Conservation (phyloP, 768 basidiomycete genomes). For the Russula ochroleuca region DNA sequence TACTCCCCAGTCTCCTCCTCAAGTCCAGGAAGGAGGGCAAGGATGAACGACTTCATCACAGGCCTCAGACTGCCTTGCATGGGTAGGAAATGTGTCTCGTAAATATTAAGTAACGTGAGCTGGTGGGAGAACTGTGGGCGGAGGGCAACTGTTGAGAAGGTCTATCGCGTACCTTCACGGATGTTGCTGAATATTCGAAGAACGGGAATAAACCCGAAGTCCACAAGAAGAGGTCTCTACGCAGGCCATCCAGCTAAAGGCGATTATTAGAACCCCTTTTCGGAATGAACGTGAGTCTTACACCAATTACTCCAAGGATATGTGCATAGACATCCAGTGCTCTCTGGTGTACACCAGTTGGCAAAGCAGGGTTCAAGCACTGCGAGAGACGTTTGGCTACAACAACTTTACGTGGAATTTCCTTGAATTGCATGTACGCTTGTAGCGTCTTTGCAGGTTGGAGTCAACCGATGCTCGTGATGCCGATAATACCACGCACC, state of each 20-base stretch:
- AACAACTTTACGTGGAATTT: conserved; percentile 90
- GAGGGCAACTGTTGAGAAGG: conserved; percentile 2
- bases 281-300: conserved; percentile 39
- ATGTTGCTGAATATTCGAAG: conserved; percentile 99
- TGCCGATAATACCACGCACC: conserved; percentile 41
- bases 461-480: background rate
- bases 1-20: conserved; percentile 98
- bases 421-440: conserved; percentile 89
- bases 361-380: conserved; percentile 95
- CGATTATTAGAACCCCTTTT: background rate
- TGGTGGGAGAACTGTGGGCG: conserved; percentile 32
- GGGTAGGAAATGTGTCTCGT: conserved; percentile 88
- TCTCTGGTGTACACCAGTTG: conserved; percentile 94
- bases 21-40: conserved; percentile 88
- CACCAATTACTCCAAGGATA: conserved; percentile 86
- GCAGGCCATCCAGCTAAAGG: conserved; percentile 75
- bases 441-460: conserved; percentile 68
- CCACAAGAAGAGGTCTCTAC: conserved; percentile 86
- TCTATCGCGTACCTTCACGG: conserved; percentile 68
- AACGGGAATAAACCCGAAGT: conserved; percentile 96
- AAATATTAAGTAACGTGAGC: conserved; percentile 88
- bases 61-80: conserved; percentile 77
- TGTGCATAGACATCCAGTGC: conserved; percentile 94
- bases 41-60: conserved; percentile 89
- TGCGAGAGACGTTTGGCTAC: conserved; percentile 94